Conservation (phyloP, 2,329 filamentous ascomycete species). For the Hawksworthiomyces lignivorus region DNA sequence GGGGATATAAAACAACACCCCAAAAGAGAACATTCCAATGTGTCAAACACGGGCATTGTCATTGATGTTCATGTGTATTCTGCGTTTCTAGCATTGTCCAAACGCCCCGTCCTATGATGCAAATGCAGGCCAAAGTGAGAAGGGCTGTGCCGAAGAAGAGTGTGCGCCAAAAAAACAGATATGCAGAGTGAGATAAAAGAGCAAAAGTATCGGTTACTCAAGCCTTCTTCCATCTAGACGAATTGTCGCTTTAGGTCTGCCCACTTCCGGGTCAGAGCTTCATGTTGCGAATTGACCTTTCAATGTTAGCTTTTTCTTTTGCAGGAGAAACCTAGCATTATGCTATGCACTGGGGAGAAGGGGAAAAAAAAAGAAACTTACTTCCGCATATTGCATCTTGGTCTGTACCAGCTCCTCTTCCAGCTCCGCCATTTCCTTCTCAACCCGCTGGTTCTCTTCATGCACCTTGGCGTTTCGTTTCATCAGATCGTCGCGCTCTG, state of each 20-base stretch:
- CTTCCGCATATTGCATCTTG: constrained; percentile 94
- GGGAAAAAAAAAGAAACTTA: no score
- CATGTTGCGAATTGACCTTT: constrained; percentile 63
- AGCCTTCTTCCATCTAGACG: no score
- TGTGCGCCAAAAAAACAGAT: no score
- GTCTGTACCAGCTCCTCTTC: constrained; percentile 87
- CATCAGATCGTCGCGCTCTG: constrained; percentile 88
- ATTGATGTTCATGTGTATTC: neutral
- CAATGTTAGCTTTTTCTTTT: no score
- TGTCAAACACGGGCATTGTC: constrained; percentile 5
- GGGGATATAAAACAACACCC: no score
- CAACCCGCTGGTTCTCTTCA: constrained; percentile 79
- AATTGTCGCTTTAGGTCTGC: constrained; percentile 60
- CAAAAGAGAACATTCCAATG: constrained; percentile 6
- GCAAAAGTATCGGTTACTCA: no score
- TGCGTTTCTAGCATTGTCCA: neutral
- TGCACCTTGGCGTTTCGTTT: constrained; percentile 88
- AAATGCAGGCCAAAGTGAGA: neutral
- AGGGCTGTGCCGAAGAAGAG: neutral
- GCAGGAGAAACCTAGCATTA: no score
- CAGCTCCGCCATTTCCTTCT: constrained; percentile 85
- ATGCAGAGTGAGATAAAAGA: no score
- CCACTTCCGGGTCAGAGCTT: constrained; percentile 70
- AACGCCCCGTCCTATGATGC: constrained; percentile 5
- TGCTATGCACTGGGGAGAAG: no score